A percentile compares a stretch with the other conserved stretches of the same genome.
These are phyloP conservation scores for Babesia bigemina DNA, from an alignment of 169 alveolate species.

Conservation along the genomic window DNA sequence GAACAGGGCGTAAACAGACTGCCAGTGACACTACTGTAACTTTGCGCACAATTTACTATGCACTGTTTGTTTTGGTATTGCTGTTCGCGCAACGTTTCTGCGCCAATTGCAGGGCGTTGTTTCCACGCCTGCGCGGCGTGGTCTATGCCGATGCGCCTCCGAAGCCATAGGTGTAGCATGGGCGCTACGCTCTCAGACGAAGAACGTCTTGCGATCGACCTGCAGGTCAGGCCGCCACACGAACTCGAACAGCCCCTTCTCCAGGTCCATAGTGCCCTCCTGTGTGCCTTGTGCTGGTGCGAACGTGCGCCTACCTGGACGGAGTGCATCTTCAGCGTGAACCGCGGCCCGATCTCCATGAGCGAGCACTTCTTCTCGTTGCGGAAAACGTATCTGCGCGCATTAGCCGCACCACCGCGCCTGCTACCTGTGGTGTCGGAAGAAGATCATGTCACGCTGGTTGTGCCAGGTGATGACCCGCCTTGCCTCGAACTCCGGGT, in stretches of 20 bases:
- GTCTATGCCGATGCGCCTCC: too few species aligned
- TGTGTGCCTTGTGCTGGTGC: neutral
- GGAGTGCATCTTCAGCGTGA: conserved; percentile 92
- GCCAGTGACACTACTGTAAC: neutral
- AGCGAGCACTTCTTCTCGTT: conserved; percentile 87
- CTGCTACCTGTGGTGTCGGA: conserved; percentile 95
- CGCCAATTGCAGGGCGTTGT: too few species aligned
- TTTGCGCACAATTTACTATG: too few species aligned
- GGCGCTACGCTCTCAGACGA: conserved; percentile 55
- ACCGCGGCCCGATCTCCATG: conserved; percentile 99
- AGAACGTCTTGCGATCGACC: conserved; percentile 89
- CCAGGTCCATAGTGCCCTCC: conserved; percentile 86
- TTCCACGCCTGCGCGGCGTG: too few species aligned
- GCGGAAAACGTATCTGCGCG: conserved; percentile 75
- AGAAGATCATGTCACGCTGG: conserved; percentile 98
- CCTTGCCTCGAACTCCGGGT: conserved; percentile 95
- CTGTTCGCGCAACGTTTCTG: neutral
- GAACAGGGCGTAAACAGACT: neutral
- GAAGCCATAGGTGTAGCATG: too few species aligned
- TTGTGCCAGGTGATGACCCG: conserved; percentile 97
- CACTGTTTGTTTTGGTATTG: neutral
- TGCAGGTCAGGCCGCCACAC: conserved; percentile 91
- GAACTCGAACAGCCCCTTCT: conserved; percentile 87
- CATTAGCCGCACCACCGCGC: neutral
- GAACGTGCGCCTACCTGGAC: conserved; percentile 84